These are phyloP conservation scores for Aureobasidium vineae DNA, from an alignment of 2,329 filamentous ascomycete species.

Conservation along the genomic window DNA sequence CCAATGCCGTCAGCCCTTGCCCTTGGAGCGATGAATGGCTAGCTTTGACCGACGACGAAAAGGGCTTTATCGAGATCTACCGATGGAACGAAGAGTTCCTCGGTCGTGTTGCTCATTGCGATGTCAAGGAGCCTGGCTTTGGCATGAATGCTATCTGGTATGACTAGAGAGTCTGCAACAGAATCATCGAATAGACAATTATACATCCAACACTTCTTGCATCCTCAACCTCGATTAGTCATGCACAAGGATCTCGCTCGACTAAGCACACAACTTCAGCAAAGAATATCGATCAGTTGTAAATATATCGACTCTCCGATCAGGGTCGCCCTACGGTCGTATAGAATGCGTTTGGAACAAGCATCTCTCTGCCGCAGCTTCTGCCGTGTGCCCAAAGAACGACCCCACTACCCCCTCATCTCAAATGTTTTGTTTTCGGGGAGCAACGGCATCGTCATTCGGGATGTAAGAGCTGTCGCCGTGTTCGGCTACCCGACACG, in stretches of 20 bases:
- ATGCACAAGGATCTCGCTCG: too few relatives aligned
- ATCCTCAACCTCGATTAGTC: too few relatives aligned
- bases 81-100: constrained; percentile 81
- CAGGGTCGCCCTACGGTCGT: neutral
- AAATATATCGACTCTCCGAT: too few relatives aligned
- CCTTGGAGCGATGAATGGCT: constrained; percentile 86
- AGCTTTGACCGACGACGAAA: constrained; percentile 85
- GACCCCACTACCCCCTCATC: constrained; percentile 21
- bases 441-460: constrained; percentile 23
- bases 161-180: constrained; percentile 51
- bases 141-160: constrained; percentile 98
- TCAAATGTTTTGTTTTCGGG: neutral
- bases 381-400: neutral
- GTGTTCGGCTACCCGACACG: constrained; percentile 14
- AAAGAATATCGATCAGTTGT: neutral
- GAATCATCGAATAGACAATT: neutral
- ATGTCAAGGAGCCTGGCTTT: constrained; percentile 83
- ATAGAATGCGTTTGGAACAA: constrained; percentile 3
- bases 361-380: neutral
- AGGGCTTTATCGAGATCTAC: constrained; percentile 85
- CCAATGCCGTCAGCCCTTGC: constrained; percentile 81
- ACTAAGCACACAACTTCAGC: neutral
- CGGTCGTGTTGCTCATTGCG: constrained; percentile 70
- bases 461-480: constrained; percentile 6
- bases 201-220: neutral